phyloP scores from a whole-genome alignment of 257 asterid species.

The Petunia axillaris region DNA sequence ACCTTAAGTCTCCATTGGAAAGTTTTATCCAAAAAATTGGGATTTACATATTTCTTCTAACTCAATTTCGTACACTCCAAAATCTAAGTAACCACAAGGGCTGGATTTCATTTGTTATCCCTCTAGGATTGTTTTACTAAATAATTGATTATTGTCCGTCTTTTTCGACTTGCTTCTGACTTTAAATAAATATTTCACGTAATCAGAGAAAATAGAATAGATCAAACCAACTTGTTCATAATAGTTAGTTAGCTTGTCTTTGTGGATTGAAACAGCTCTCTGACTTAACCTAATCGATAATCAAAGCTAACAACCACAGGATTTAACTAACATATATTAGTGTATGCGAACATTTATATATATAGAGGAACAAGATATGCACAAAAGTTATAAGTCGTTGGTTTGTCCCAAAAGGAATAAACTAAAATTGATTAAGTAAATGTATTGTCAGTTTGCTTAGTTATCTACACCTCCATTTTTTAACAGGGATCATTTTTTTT shows the following conservation, averaged over 20 bases:
- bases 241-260: conserved; percentile 16
- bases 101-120: neutral
- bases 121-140: neutral
- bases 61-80: neutral
- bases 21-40: too few relatives aligned
- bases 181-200: neutral
- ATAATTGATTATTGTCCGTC: neutral
- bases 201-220: too few relatives aligned
- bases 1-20: too few relatives aligned
- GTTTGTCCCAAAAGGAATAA: too few relatives aligned
- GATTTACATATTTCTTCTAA: neutral
- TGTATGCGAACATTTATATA: neutral
- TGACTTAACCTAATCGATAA: conserved; percentile 16
- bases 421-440: neutral
- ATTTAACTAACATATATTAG: neutral
- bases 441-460: neutral
- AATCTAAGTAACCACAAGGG: neutral
- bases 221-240: neutral
- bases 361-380: neutral
- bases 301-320: conserved; percentile 12
- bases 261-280: neutral
- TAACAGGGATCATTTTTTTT: too few relatives aligned
- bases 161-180: neutral
- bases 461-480: neutral
- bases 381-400: neutral